These are phyloP conservation scores for Colletotrichum acutatum DNA, from an alignment of 2,329 filamentous ascomycete species.

Conservation along the genomic window DNA sequence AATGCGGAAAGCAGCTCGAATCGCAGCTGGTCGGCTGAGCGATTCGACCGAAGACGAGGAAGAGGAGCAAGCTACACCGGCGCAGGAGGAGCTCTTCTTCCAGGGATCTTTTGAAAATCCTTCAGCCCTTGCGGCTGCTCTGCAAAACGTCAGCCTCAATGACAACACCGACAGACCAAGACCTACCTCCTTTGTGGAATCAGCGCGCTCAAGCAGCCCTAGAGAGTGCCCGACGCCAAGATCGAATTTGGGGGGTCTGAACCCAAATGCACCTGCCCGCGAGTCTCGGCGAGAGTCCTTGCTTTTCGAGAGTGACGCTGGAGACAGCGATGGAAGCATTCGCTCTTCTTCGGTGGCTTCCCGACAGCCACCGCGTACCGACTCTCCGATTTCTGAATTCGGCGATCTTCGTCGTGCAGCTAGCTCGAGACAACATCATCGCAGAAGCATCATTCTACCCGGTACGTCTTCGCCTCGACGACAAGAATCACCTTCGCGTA, in stretches of 20 bases:
- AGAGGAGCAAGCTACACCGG: conserved; percentile 55
- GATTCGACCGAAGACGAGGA: conserved; percentile 77
- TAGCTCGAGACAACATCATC: conserved; percentile 84
- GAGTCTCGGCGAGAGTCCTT: conserved; percentile 81
- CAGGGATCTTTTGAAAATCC: conserved; percentile 68
- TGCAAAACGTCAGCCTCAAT: conserved; percentile 56
- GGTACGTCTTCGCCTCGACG: conserved; percentile 82
- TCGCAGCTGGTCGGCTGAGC: conserved; percentile 85
- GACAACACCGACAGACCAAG: conserved; percentile 63
- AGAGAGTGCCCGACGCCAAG: conserved; percentile 91
- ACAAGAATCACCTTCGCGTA: conserved; percentile 88
- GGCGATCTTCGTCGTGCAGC: conserved; percentile 79
- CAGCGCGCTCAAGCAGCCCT: conserved; percentile 89
- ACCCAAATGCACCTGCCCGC: conserved; percentile 66
- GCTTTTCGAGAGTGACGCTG: conserved; percentile 84
- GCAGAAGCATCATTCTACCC: conserved; percentile 86
- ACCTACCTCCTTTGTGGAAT: conserved; percentile 68
- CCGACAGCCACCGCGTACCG: conserved; percentile 75
- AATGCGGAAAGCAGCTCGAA: conserved; percentile 86
- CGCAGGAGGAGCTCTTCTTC: conserved; percentile 65
- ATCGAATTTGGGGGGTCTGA: conserved; percentile 75
- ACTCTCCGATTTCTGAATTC: conserved; percentile 91
- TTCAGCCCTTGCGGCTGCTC: conserved; percentile 66
- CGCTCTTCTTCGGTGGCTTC: conserved; percentile 82
- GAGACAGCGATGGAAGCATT: conserved; percentile 89